Evolutionary conservation across 345 rosid genomes (phyloP).

Genomic region (Eutrema heterophyllum): DNA sequence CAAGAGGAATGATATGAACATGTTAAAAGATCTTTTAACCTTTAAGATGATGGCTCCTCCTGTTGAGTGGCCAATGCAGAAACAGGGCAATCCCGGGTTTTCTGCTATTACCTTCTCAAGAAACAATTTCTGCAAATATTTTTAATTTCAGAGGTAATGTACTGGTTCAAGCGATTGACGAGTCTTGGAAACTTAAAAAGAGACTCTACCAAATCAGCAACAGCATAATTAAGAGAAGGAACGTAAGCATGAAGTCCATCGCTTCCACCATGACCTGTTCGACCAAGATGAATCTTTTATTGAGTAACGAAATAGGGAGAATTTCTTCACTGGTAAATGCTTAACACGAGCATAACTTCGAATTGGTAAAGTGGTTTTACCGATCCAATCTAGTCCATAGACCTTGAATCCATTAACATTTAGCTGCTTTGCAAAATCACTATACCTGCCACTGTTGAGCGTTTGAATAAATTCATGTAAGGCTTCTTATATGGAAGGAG

Average conservation of each 20-base stretch:
- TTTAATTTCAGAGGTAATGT: neutral
- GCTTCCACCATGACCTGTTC: conserved; percentile 86
- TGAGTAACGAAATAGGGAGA: neutral
- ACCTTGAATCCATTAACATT: conserved; percentile 78
- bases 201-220: conserved; percentile 57
- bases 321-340: neutral
- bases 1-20: neutral
- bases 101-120: conserved; percentile 60
- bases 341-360: neutral
- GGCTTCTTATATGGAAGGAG: neutral
- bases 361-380: conserved; percentile 33
- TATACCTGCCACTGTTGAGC: conserved; percentile 69
- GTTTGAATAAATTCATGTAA: conserved; percentile 5
- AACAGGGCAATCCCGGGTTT: conserved; percentile 71
- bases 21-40: conserved; percentile 28
- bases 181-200: neutral
- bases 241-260: conserved; percentile 90
- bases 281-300: conserved; percentile 1
- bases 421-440: conserved; percentile 75
- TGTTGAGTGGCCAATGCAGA: conserved; percentile 89
- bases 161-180: neutral
- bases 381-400: conserved; percentile 91
- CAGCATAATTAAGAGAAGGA: conserved; percentile 77
- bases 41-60: conserved; percentile 84
- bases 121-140: conserved; percentile 47